Evolutionary conservation across 1,139 yeast species (phyloP), one percentile per base, ranked within the genome.

Genomic region (Kodamaea sp.): DNA sequence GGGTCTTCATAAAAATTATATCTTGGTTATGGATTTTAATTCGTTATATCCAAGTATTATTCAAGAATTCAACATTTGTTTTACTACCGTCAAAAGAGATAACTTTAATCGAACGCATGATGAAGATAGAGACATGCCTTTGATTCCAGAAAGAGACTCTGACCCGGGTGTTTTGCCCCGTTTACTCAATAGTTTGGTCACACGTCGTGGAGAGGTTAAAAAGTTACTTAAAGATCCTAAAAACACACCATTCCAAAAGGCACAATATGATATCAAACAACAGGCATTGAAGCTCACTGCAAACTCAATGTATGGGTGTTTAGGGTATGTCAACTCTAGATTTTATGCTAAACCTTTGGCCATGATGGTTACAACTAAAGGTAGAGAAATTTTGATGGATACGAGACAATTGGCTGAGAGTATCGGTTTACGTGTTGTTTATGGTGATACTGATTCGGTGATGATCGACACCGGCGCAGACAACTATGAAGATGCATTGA

Each of bases 401-500:
- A 92, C 99, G 0, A 80, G 95, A 59, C 95, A 86, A 54, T 70
- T 94, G 45, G 98, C 97, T 0, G 97, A 90, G 59, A 75, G 83
- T 43, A 70, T 83, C 51, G 85, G 86, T 0, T 71, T 92, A 44
- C 73, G 88, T 44, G 98, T 94, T 37, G 88, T 94, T 12, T 94
- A 94, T 56, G 99, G 99, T 71, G 99, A 94, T 68, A 94, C 99
- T 0, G 99, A 94, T 69, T 94, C 98, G 27, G 97, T 94, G 39
- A 94, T 94, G 99, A 89, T 94, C 57, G 95, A 92, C 60, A 89
- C 97, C 2, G 90, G 90, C 32, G 84, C 79, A 32, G 78, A 75
- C 41, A 73, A 67, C 31, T 84, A 76, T 55, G 63, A 66, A 27
- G 96, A 86, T 34, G 96, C 98, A 0, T 63, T 87, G 32, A 75